Evolutionary conservation across 192 early-diverging fungal species (phyloP).

Genomic region (Anaeromyces robustus): DNA sequence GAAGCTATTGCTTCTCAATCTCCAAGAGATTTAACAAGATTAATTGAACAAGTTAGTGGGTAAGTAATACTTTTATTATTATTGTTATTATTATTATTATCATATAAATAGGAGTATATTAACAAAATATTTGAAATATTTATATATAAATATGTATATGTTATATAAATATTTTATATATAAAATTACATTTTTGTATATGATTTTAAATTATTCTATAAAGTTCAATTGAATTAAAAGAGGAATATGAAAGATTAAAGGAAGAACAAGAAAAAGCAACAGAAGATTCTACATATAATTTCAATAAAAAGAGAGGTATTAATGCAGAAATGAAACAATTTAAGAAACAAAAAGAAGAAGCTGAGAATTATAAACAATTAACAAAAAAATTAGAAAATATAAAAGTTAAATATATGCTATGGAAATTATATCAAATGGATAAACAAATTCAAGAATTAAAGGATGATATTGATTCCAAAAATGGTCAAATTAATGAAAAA

Average conservation of each 20-base stretch:
- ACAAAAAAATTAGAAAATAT: conserved; percentile 32
- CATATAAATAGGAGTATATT: too few relatives aligned
- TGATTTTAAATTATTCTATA: too few relatives aligned
- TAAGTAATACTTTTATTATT: too few relatives aligned
- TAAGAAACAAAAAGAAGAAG: conserved; percentile 80
- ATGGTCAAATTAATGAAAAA: conserved; percentile 18
- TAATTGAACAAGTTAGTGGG: conserved; percentile 95
- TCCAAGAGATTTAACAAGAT: conserved; percentile 74
- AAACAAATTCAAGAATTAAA: conserved; percentile 39
- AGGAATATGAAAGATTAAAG: conserved; percentile 77
- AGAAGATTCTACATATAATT: conserved; percentile 73
- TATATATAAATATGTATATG: too few relatives aligned
- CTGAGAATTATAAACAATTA: conserved; percentile 60
- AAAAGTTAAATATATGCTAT: conserved; percentile 51
- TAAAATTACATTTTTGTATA: too few relatives aligned
- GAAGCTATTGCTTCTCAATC: conserved; percentile 93
- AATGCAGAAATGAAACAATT: conserved; percentile 84
- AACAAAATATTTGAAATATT: too few relatives aligned
- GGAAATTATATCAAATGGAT: conserved; percentile 86
- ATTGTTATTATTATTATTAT: not conserved
- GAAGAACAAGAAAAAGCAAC: conserved; percentile 65
- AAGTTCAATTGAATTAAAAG: conserved; percentile 72
- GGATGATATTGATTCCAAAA: conserved; percentile 34
- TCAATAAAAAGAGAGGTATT: conserved; percentile 80
- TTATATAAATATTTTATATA: not conserved